Evolutionary conservation across 768 basidiomycete genomes (phyloP), one percentile per base, ranked within the genome.

Genomic region (Boletus pseudo-olivaceus): DNA sequence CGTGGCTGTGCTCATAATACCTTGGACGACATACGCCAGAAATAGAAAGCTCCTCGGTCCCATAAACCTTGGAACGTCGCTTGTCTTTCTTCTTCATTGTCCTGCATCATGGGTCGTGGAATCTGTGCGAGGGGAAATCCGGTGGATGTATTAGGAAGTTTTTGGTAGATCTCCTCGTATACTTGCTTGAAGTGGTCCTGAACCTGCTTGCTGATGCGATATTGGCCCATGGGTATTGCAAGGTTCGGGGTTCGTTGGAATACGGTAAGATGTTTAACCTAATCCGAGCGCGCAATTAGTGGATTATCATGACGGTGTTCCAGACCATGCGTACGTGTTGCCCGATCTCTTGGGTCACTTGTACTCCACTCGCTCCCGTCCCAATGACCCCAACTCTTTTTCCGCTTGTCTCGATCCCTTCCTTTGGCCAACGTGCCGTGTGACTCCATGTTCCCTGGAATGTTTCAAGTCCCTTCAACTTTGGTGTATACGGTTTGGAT

Each of bases 201-300:
- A 3, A 42, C 42, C 29, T 55, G 50, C 48, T 55, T 35, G 50
- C 41, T 54, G 14, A 63, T 0, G 5, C n/a, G 14, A 37, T 47
- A 42, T 37, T 64, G 55, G 9, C 51, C 15, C 62, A 63, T 57
- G 6, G 58, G 58, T 0, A n/a, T 27, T 2, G 55, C 39, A 4
- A 64, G 42, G 10, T 57, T 64, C 3, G 62, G 62, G 2, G 58
- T 57, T 34, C 62, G 55, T 30, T 64, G 58, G 50, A 60, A 61
- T 14, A 54, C 47, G 19, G 55, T 53, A 2, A 60, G 47, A 10
- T 46, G 30, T 1, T 54, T 7, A 1, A 50, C 62, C 54, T 64
- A 35, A 30, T 41, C 9, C 44, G 7, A 32, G 5, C 12, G 7
- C 26, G 15, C 6, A 12, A 19, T 49, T 7, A 55, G 30, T 27